Conservation (phyloP, 164 flowering plant species). For the Tinospora cordifolia region DNA sequence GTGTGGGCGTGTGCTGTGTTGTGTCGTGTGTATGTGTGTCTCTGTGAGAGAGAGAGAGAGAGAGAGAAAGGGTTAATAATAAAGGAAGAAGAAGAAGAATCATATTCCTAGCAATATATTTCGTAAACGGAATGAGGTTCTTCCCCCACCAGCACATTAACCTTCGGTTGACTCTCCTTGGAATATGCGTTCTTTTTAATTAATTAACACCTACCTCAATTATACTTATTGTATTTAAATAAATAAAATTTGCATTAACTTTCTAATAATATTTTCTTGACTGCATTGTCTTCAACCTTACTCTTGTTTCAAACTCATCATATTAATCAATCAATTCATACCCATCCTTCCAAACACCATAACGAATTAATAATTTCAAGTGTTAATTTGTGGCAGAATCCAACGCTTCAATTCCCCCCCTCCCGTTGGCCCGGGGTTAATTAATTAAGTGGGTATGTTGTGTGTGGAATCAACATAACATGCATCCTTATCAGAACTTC, state of each 20-base stretch:
- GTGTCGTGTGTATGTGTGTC: no score
- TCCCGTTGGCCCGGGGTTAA: background rate
- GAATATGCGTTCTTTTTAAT: background rate
- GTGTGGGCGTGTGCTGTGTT: no score
- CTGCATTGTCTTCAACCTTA: background rate
- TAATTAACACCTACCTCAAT: no score
- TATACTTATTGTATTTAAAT: background rate
- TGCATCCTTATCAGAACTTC: background rate
- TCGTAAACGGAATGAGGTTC: conserved; percentile 19
- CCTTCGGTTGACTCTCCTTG: conserved; percentile 20
- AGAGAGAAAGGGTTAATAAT: no score
- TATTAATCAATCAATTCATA: conserved; percentile 1
- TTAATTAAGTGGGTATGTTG: no score
- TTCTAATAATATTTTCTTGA: background rate
- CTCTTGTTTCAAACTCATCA: background rate
- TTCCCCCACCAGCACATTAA: conserved; percentile 18
- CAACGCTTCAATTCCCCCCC: background rate
- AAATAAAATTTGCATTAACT: background rate
- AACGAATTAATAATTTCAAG: background rate
- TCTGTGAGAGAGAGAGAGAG: conserved; percentile 1
- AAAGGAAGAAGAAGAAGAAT: conserved; percentile 14
- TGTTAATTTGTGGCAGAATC: background rate
- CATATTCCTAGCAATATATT: conserved; percentile 12
- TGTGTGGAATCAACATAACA: no score
- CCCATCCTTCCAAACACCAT: background rate